Evolutionary conservation across 257 asterid species (phyloP), one percentile per base, ranked within the genome.

Genomic region (Perilla frutescens): DNA sequence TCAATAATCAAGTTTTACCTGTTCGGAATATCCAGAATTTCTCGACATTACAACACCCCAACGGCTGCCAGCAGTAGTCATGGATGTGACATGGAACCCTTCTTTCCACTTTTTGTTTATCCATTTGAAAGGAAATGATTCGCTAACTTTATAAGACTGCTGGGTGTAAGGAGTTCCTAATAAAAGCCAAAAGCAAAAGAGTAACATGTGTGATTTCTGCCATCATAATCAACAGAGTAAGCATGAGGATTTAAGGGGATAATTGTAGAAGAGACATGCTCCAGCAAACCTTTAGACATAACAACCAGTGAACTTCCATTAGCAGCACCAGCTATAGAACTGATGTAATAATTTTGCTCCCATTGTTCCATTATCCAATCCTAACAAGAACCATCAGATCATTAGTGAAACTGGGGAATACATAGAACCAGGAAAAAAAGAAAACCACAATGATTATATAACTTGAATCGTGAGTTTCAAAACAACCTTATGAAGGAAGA

Each of bases 31-130:
- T 68, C 98, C 98, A 0, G 97, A 82, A 70, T 91, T 91, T 81
- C 97, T 78, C 70, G 98, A 94, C 98, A 94, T 94, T 55, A 94
- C 98, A 66, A 94, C 98, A 71, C 96, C 98, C 98, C 98, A 94
- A 68, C 98, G 96, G 81, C 84, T 94, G 74, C 97, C 98, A 75
- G 98, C 98, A 57, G 98, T 94, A 37, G 98, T 91, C 98, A 94
- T 94, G 63, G 98, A 94, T 8, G 98, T 94, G 48, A 91, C 98
- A 71, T 94, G 98, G 76, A 94, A 94, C 47, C 98, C 98, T 88
- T 94, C 98, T 80, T 94, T 94, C 98, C 98, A 94, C 75, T 94
- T 94, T 70, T 94, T 94, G 74, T 91, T 94, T 58, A 94, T 94
- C 98, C 98, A 94, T 84, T 94, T 94, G 84, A 94, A 94, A 4